phyloP scores from a whole-genome alignment of 352 stramenopile species.

The Pythium brassicae region DNA sequence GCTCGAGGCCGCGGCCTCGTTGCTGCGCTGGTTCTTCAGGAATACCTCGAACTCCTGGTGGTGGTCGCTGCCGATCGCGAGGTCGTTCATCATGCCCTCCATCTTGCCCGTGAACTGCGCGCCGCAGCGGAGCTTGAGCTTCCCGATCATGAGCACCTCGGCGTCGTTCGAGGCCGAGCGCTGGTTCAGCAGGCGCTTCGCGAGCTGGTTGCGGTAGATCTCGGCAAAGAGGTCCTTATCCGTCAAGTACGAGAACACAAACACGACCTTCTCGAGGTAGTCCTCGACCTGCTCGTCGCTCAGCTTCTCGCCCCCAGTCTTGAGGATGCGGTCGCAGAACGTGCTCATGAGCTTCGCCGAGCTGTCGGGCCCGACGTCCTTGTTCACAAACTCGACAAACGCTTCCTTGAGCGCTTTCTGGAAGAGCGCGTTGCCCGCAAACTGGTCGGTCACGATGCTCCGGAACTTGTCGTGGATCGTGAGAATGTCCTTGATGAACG shows the following conservation, averaged over 20 bases:
- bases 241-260: conserved; percentile 98
- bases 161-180: conserved; percentile 97
- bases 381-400: conserved; percentile 99
- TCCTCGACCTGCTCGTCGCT: conserved; percentile 96
- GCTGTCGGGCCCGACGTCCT: conserved; percentile 95
- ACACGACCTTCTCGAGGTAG: conserved; percentile 97
- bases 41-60: conserved; percentile 95
- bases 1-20: conserved; percentile 35
- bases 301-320: conserved; percentile 97
- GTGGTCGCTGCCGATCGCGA: conserved; percentile 96
- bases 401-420: conserved; percentile 99
- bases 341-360: conserved; percentile 99
- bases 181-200: conserved; percentile 97
- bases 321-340: conserved; percentile 99
- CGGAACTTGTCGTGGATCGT: conserved; percentile 98
- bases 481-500: conserved; percentile 98
- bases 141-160: conserved; percentile 99
- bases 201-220: conserved; percentile 98
- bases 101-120: conserved; percentile 99
- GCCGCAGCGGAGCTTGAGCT: conserved; percentile 98
- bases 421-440: conserved; percentile 96
- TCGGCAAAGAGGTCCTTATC: conserved; percentile 99
- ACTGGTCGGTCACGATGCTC: conserved; percentile 96
- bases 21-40: conserved; percentile 83
- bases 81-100: conserved; percentile 99